Evolutionary conservation across 495 filamentous ascomycete genomes (phyloP).

Genomic region (Aspergillus coremiiformis): DNA sequence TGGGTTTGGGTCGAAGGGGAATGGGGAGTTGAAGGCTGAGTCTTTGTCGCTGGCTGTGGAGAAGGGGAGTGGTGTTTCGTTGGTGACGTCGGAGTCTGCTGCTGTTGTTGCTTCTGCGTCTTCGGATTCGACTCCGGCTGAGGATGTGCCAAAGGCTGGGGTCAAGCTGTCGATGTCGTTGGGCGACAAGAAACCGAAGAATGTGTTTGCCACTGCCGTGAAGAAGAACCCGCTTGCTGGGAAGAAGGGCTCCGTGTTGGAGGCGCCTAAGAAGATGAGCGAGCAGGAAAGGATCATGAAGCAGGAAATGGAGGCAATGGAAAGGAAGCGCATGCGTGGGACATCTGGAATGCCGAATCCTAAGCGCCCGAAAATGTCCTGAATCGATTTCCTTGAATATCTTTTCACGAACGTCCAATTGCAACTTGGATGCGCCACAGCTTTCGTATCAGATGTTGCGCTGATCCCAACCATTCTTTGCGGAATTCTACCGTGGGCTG

Average conservation of each 20-base stretch:
- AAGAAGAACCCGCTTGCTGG: conserved; percentile 59
- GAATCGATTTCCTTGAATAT: not conserved
- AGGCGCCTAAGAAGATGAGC: conserved; percentile 69
- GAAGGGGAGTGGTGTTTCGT: conserved; percentile 11
- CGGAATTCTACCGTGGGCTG: too few species aligned
- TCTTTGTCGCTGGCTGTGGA: conserved; percentile 16
- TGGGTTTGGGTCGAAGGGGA: conserved; percentile 40
- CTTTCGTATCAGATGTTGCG: not conserved
- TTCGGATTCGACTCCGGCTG: conserved; percentile 12
- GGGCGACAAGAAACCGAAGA: conserved; percentile 58
- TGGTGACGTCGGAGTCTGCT: conserved; percentile 12
- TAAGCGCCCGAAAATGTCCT: conserved; percentile 32
- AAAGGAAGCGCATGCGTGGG: conserved; percentile 52
- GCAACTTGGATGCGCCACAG: not conserved
- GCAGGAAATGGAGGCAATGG: conserved; percentile 63
- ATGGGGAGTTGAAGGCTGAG: conserved; percentile 23
- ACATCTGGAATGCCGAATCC: conserved; percentile 25
- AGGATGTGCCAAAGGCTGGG: conserved; percentile 21
- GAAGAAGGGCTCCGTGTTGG: conserved; percentile 54
- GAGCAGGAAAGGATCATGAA: conserved; percentile 90
- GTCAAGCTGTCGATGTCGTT: conserved; percentile 54
- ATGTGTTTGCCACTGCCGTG: conserved; percentile 63
- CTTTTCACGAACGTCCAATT: not conserved
- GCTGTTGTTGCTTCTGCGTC: conserved; percentile 19
- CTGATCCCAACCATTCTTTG: too few species aligned